Conservation (phyloP, 345 rosid genomes). For the Arabidopsis suecica region DNA sequence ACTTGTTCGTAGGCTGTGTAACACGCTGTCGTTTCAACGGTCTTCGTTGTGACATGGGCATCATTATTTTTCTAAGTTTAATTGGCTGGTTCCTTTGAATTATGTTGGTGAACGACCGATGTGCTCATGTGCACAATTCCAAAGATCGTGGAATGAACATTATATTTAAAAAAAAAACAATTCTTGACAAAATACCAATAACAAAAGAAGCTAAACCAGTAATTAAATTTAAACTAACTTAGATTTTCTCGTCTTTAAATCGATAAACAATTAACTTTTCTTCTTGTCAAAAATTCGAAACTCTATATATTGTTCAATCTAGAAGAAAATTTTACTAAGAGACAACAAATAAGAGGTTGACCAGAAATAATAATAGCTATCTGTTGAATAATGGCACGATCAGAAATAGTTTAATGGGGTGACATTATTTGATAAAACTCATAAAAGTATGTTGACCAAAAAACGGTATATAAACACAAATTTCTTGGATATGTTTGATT, state of each 20-base stretch:
- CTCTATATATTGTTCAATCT: not conserved
- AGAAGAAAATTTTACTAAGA: not conserved
- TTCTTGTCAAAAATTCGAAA: not conserved
- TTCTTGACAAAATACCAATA: not conserved
- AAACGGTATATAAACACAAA: no score
- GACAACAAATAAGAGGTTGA: conserved; percentile 14
- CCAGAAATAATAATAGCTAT: not conserved
- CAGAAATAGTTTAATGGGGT: not conserved
- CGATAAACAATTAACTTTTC: not conserved
- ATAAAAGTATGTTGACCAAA: no score
- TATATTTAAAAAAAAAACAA: not conserved
- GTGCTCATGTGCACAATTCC: conserved; percentile 4
- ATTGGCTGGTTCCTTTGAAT: conserved; percentile 14
- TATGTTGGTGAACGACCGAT: conserved; percentile 31
- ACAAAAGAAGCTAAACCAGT: not conserved
- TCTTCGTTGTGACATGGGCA: conserved; percentile 25
- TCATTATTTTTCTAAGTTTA: conserved; percentile 25
- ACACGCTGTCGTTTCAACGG: conserved; percentile 1
- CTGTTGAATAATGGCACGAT: not conserved
- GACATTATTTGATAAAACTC: not conserved
- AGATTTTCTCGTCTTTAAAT: not conserved
- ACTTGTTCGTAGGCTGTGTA: not conserved
- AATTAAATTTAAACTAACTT: not conserved
- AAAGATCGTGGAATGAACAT: conserved; percentile 12
- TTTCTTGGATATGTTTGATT: no score